Evolutionary conservation across 106 monocot species (phyloP), one percentile per base, ranked within the genome.

Genomic region (Chionographis japonica): DNA sequence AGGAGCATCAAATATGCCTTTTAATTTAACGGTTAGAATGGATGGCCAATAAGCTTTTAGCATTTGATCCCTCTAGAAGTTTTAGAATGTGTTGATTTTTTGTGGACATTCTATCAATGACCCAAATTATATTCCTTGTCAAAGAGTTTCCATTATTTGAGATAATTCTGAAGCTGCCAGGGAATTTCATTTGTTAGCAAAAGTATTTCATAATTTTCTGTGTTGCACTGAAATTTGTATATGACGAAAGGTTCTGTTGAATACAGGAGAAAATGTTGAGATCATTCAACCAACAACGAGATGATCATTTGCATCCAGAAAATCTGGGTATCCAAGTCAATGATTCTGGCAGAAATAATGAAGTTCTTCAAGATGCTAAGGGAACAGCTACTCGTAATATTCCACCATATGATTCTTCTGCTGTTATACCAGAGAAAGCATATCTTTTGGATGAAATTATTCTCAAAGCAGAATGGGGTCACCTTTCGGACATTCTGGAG

Each of bases 361-460:
- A 74, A 50, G 55, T 73, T 10, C 52, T 37, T 57, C 70, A 76
- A 43, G 75, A 69, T 35, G 17, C 18, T 67, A 51, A 54, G 36
- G 62, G 38, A 74, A 7, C 71, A 36, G 54, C 16, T 55, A n/a
- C 16, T 42, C 76, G 56, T 36, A 86, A 81, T 60, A 86, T 93
- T 73, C 93, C 93, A 60, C 89, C 89, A 4, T 68, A 89, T 76
- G 75, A 92, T 83, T 63, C 41, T 41, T 68, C 83, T 35, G 92
- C 89, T 53, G 61, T 58, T 67, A 68, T 66, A 56, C 81, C 93
- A 60, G 81, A 86, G 37, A 75, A 77, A 55, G 93, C 77, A 52
- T 93, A 93, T 73, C 72, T 69, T 10, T 56, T 93, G 5, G 68
- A 89, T 54, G 77, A 80, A 61, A 93, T 93, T 68, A 89, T 93